Evolutionary conservation across 352 stramenopile genomes (phyloP), one percentile per base, ranked within the genome.

Genomic region (Globisporangium nagaii): DNA sequence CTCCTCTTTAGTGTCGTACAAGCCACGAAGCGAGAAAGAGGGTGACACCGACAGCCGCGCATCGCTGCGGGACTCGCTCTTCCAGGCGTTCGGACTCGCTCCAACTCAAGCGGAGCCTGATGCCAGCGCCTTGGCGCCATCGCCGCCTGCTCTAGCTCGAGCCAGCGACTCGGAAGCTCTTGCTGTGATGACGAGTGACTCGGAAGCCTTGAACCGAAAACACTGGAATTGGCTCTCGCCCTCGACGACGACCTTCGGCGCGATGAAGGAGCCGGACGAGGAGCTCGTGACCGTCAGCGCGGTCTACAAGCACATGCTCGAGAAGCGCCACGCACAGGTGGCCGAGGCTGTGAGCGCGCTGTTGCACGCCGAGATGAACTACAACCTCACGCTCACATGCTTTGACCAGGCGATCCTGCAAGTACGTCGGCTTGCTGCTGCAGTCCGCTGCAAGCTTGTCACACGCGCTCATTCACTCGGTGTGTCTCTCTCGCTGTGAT

Each of bases 71-170:
- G 49, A 56, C 35, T 44, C 49, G 36, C 49, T 56, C 49, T 39
- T 47, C 13, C 41, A 45, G 27, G 49, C 49, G 49, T 56, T 56
- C 12, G 49, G 49, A 13, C 49, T 56, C 27, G 31, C 31, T 10
- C 30, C 30, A 3, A 3, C 28, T n/a, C n/a, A n/a, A n/a, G n/a
- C n/a, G n/a, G n/a, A n/a, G n/a, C n/a, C n/a, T n/a, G n/a, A n/a
- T n/a, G n/a, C n/a, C n/a, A n/a, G n/a, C n/a, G n/a, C n/a, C n/a
- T n/a, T n/a, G n/a, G n/a, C n/a, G n/a, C n/a, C n/a, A n/a, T n/a
- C n/a, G n/a, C n/a, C n/a, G n/a, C n/a, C n/a, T n/a, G n/a, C n/a
- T n/a, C n/a, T n/a, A n/a, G n/a, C n/a, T n/a, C n/a, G n/a, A n/a
- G n/a, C n/a, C n/a, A n/a, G n/a, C n/a, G n/a, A n/a, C n/a, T n/a